Evolutionary conservation across 1,139 yeast species (phyloP).

Genomic region (Saccharomyces hybrid): DNA sequence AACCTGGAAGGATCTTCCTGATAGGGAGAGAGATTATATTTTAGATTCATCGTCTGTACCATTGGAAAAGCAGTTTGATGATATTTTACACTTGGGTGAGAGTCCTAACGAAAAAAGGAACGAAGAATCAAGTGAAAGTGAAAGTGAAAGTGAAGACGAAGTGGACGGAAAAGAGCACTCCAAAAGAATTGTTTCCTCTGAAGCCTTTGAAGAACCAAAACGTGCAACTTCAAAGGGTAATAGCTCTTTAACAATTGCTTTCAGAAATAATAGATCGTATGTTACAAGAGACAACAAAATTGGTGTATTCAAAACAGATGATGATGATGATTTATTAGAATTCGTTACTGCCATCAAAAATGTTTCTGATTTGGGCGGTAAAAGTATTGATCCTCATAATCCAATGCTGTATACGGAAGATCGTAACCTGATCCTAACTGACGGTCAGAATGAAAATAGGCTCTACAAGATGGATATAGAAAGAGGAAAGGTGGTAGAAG

Average conservation of each 20-base stretch:
- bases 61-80: conserved; percentile 30
- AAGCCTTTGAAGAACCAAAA: conserved; percentile 27
- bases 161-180: conserved; percentile 23
- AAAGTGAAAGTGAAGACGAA: conserved; percentile 24
- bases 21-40: conserved; percentile 43
- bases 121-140: conserved; percentile 20
- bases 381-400: conserved; percentile 48
- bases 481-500: conserved; percentile 74
- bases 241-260: conserved; percentile 63
- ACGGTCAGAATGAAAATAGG: conserved; percentile 37
- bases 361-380: conserved; percentile 48
- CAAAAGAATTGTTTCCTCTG: conserved; percentile 19
- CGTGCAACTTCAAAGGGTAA: conserved; percentile 33
- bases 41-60: conserved; percentile 40
- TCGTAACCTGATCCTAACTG: conserved; percentile 57
- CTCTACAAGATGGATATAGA: conserved; percentile 72
- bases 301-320: conserved; percentile 67
- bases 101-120: conserved; percentile 14
- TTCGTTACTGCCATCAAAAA: conserved; percentile 62
- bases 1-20: conserved; percentile 42
- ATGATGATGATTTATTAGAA: conserved; percentile 43
- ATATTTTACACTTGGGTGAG: conserved; percentile 29
- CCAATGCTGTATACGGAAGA: conserved; percentile 75
- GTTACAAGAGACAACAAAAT: conserved; percentile 73
- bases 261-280: conserved; percentile 60